Evolutionary conservation across 1,284 basidiomycete genomes (phyloP).

Genomic region (Athelia sp.): DNA sequence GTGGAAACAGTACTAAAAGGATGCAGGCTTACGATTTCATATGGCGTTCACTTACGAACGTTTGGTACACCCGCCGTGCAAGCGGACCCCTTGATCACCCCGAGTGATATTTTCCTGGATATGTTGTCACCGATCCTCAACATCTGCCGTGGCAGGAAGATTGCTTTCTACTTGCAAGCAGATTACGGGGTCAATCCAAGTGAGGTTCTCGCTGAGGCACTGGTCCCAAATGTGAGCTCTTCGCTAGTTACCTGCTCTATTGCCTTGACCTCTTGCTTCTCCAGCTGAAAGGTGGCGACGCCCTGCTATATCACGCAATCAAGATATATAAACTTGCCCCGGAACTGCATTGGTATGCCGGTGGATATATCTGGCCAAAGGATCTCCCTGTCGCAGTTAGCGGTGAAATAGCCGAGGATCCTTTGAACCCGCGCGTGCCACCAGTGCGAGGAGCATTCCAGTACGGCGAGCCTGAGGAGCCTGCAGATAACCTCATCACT

Average conservation of each 20-base stretch:
- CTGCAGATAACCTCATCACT: conserved; percentile 42
- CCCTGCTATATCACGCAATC: conserved; percentile 67
- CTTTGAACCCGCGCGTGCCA: conserved; percentile 15
- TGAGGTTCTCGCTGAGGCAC: conserved; percentile 60
- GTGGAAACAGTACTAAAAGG: conserved; percentile 68
- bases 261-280: neutral
- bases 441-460: conserved; percentile 43
- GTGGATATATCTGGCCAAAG: conserved; percentile 59
- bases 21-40: conserved; percentile 62
- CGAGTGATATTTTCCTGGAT: conserved; percentile 70
- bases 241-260: neutral
- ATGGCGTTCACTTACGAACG: conserved; percentile 62
- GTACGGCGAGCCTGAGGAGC: conserved; percentile 34
- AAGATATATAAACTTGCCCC: conserved; percentile 70
- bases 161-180: conserved; percentile 66
- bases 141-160: conserved; percentile 57
- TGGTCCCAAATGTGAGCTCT: conserved; percentile 59
- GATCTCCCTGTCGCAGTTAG: conserved; percentile 64
- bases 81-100: conserved; percentile 59
- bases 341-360: conserved; percentile 74
- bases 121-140: conserved; percentile 65
- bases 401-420: conserved; percentile 36
- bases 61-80: conserved; percentile 53
- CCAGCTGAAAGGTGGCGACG: conserved; percentile 74
- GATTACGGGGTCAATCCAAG: conserved; percentile 73